Conservation (phyloP, 257 asterid genomes). For the Primulina tabacum region DNA sequence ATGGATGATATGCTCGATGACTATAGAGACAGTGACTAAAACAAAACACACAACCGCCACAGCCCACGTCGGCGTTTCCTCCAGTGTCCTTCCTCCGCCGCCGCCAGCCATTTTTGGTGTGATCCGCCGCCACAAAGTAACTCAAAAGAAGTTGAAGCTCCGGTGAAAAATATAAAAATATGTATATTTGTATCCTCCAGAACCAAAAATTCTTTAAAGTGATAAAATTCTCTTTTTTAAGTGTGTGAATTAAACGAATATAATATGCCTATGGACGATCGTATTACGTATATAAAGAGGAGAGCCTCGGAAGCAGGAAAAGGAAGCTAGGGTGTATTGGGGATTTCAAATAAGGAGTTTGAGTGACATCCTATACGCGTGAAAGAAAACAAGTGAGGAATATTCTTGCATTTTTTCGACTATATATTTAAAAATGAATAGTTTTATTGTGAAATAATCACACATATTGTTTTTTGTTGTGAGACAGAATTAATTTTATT, state of each 20-base stretch:
- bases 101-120: slow-evolving; percentile 59
- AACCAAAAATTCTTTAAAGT: not conserved
- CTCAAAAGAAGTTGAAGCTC: not conserved
- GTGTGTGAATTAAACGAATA: too few relatives aligned
- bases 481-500: too few relatives aligned
- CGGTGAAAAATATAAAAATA: too few relatives aligned
- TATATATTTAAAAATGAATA: too few relatives aligned
- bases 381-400: not conserved
- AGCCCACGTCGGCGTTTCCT: slow-evolving; percentile 93
- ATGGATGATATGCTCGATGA: slow-evolving; percentile 66
- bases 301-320: too few relatives aligned
- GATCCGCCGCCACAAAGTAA: slow-evolving; percentile 4
- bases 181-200: too few relatives aligned
- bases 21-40: slow-evolving; percentile 60
- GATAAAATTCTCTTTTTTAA: not conserved
- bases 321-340: not conserved
- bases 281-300: too few relatives aligned
- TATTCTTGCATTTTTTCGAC: not conserved
- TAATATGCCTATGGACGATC: not conserved
- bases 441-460: too few relatives aligned
- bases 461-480: too few relatives aligned
- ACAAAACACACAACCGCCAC: slow-evolving; percentile 77
- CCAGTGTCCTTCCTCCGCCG: slow-evolving; percentile 64
- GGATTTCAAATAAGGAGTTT: too few relatives aligned
- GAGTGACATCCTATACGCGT: not conserved